Conservation (phyloP, 2,329 filamentous ascomycete genomes). For the Fusarium nisikadoi region DNA sequence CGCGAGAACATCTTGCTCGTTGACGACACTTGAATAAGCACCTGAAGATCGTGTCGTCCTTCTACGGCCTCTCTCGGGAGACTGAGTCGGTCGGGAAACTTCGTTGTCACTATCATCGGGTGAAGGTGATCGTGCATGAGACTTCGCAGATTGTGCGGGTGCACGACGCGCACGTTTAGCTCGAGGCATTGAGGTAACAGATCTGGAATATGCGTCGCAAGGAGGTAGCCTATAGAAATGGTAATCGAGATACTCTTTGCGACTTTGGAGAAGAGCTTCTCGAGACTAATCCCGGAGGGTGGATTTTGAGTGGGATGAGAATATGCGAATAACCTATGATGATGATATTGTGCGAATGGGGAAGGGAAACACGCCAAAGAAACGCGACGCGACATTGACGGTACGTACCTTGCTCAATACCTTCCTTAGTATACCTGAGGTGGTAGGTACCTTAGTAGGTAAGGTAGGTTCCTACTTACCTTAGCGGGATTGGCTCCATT, state of each 20-base stretch:
- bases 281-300: not conserved
- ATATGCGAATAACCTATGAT: constrained; percentile 27
- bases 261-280: constrained; percentile 3
- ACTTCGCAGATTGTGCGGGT: constrained; percentile 38
- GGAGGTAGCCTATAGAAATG: not conserved
- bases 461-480: too few relatives aligned
- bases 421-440: too few relatives aligned
- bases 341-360: constrained; percentile 41
- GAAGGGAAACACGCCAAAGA: constrained; percentile 42
- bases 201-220: not conserved
- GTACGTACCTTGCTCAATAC: constrained; percentile 11
- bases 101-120: constrained; percentile 33
- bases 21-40: constrained; percentile 31
- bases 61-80: constrained; percentile 39
- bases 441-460: too few relatives aligned
- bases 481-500: too few relatives aligned
- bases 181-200: constrained; percentile 43
- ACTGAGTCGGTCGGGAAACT: constrained; percentile 18
- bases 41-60: constrained; percentile 41
- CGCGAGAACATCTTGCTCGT: constrained; percentile 43
- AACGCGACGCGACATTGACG: constrained; percentile 47
- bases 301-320: constrained; percentile 4
- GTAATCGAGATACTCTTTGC: not conserved
- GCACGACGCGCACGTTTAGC: constrained; percentile 45
- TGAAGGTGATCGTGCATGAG: constrained; percentile 32